phyloP scores from a whole-genome alignment of 2,329 filamentous ascomycete species.

The Emergomyces orientalis region DNA sequence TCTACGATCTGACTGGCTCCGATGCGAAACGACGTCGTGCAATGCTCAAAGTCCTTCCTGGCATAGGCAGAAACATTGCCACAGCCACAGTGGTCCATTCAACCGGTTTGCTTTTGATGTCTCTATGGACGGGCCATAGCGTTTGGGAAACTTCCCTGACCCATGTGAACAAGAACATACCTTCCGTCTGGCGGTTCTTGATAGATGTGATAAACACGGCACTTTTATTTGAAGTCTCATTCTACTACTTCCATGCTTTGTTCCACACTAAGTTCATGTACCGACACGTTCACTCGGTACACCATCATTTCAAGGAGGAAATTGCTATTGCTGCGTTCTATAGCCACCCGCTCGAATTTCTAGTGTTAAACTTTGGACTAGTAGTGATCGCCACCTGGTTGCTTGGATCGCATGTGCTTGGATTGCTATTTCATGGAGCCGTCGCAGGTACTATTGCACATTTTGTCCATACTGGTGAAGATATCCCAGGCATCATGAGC shows the following conservation, averaged over 20 bases:
- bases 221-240: slow-evolving; percentile 7
- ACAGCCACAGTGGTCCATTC: neutral
- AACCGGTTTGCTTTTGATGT: neutral
- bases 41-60: neutral
- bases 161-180: neutral
- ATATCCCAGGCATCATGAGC: slow-evolving; percentile 10
- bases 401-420: slow-evolving; percentile 9
- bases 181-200: neutral
- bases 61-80: neutral
- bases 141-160: neutral
- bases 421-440: slow-evolving; percentile 9
- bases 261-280: slow-evolving; percentile 13
- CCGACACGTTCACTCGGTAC: slow-evolving; percentile 7
- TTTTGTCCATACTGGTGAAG: slow-evolving; percentile 10
- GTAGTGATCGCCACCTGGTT: slow-evolving; percentile 9
- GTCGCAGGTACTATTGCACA: slow-evolving; percentile 9
- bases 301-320: slow-evolving; percentile 11
- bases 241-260: slow-evolving; percentile 12
- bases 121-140: neutral
- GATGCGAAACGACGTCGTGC: neutral
- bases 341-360: slow-evolving; percentile 10
- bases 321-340: slow-evolving; percentile 11
- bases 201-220: slow-evolving; percentile 1
- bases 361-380: slow-evolving; percentile 7
- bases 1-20: neutral